Base-by-base conservation (phyloP, 768 basidiomycete species). In the Termitomyces sp. region DNA sequence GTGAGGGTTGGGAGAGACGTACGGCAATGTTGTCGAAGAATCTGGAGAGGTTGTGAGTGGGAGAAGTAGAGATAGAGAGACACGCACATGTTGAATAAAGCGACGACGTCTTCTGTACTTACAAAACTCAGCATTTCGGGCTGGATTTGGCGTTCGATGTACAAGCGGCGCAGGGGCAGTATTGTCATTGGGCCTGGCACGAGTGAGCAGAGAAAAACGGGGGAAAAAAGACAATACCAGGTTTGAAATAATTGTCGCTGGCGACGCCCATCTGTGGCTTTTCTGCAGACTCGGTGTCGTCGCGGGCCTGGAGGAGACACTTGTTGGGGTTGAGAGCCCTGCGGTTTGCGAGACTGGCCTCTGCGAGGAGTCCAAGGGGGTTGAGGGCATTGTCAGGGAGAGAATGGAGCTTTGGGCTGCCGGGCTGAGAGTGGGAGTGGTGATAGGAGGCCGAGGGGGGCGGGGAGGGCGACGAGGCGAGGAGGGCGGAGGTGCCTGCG, bases 91-190 rank as follows among this genome's bases (percentile, higher is more conserved):
- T 91, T 81, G 74, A 98, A 98, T 57, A 98, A 76, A 4, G 87
- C 89, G 20, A 94, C 85, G 42, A 98, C 95, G 68, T 98, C 93
- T 27, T 96, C 92, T 0, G 89, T 90, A 57, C 78, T 78, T 3
- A 93, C 88, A 63, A 96, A 95, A 63, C 79, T 92, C 42, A 98
- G 77, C 86, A 97, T 95, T 67, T 97, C 95, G 0, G 95, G 95
- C 66, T 95, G 93, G 33, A 95, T 75, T 70, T 95, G 90, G 24
- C 91, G 84, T 72, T 95, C 91, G 54, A 95, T 95, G 69, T 86
- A 91, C 59, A 94, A 71, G 54, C 91, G 78, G 33, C 91, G 84
- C 45, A 95, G 79, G 0, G 93, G 93, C 45, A 95, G 70, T 47
- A 93, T 91, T 5, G 89, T 91, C 85, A 95, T 93, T 0, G 93